phyloP scores from a whole-genome alignment of 495 filamentous ascomycete genomes.

The Hyaloscypha variabilis region DNA sequence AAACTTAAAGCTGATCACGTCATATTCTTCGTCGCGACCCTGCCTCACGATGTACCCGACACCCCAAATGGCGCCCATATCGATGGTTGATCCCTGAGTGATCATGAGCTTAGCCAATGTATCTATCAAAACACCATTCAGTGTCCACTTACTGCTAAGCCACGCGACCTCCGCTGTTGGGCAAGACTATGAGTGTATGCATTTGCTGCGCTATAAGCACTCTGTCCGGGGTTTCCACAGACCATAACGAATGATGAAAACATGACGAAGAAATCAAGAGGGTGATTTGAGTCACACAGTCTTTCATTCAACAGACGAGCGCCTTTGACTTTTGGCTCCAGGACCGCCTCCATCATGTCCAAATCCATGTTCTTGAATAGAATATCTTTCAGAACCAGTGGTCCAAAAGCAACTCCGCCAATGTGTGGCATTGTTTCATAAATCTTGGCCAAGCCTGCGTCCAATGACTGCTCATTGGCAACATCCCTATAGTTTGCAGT shows the following conservation, averaged over 20 bases:
- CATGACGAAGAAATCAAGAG: slow-evolving; percentile 4
- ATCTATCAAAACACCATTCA: too few species aligned
- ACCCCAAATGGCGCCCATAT: neutral
- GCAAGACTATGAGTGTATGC: neutral
- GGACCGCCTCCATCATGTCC: neutral
- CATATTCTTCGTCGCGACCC: neutral
- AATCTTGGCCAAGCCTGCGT: neutral
- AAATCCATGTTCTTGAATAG: too few species aligned
- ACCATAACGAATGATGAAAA: neutral
- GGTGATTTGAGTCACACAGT: neutral
- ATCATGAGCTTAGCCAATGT: too few species aligned
- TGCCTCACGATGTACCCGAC: neutral
- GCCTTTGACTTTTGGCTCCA: neutral
- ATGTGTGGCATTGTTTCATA: neutral
- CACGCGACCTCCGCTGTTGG: neutral
- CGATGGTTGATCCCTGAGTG: neutral
- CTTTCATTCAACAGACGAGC: neutral
- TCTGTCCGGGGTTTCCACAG: neutral
- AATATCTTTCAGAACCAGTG: too few species aligned
- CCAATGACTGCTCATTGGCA: neutral
- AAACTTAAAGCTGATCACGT: neutral
- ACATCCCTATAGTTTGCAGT: neutral
- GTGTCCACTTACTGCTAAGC: neutral
- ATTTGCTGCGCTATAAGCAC: neutral
- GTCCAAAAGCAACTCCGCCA: too few species aligned